Percentiles rank a stretch among this genome's conserved stretches.
Evolutionary conservation across 1,284 basidiomycete species (phyloP).

Genomic region (Puccinia sorghi): DNA sequence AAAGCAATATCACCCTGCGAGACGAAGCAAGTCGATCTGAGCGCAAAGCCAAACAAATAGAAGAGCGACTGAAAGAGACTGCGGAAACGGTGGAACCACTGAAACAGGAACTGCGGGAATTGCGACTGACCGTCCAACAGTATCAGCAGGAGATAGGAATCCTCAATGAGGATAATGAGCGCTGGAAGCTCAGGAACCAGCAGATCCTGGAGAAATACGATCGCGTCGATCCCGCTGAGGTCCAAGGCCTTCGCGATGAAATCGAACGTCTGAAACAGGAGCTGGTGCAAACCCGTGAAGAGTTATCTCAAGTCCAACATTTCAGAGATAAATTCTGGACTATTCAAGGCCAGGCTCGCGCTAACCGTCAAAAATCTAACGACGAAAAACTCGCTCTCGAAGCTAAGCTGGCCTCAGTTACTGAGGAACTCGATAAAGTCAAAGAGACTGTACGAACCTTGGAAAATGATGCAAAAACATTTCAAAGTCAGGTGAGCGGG

Average conservation of each 20-base stretch:
- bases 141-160: conserved; percentile 69
- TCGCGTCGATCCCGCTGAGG: conserved; percentile 47
- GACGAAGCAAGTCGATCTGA: conserved; percentile 70
- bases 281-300: conserved; percentile 15
- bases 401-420: conserved; percentile 13
- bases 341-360: conserved; percentile 30
- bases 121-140: conserved; percentile 73
- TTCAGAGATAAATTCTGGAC: conserved; percentile 20
- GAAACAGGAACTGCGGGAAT: conserved; percentile 69
- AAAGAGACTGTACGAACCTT: conserved; percentile 23
- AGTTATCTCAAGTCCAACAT: conserved; percentile 23
- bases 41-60: conserved; percentile 67
- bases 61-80: conserved; percentile 60
- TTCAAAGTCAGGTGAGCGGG: conserved; percentile 31
- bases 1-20: conserved; percentile 81
- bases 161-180: conserved; percentile 74
- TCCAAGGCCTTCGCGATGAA: conserved; percentile 47
- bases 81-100: conserved; percentile 72
- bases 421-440: conserved; percentile 29
- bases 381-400: conserved; percentile 30
- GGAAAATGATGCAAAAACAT: conserved; percentile 32
- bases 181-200: conserved; percentile 80
- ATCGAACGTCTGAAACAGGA: conserved; percentile 23
- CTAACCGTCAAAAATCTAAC: background rate
- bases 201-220: conserved; percentile 70